phyloP scores from a whole-genome alignment of 1,139 yeast species.

The Debaryomyces robertsiae region DNA sequence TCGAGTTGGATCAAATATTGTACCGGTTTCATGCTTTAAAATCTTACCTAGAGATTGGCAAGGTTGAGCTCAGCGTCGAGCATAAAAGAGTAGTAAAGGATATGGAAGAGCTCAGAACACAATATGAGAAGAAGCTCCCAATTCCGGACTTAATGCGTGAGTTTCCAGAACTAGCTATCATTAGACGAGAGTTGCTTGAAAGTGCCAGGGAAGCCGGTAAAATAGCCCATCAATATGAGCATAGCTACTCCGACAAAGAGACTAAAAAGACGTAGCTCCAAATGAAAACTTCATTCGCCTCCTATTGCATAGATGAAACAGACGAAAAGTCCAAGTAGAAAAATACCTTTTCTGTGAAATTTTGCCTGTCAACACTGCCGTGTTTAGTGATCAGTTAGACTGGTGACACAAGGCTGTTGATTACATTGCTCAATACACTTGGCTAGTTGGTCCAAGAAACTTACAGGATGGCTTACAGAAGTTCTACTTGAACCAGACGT shows the following conservation, averaged over 20 bases:
- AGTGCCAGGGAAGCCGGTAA: constrained; percentile 37
- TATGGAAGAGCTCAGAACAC: constrained; percentile 16
- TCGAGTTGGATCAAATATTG: constrained; percentile 26
- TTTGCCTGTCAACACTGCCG: too few species aligned
- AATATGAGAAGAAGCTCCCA: constrained; percentile 27
- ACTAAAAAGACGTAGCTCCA: background rate
- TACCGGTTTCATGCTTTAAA: constrained; percentile 26
- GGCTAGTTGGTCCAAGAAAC: too few species aligned
- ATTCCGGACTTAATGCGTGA: constrained; percentile 23
- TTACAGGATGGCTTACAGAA: too few species aligned
- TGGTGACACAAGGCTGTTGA: too few species aligned
- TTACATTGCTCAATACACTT: too few species aligned
- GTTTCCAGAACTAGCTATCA: constrained; percentile 27
- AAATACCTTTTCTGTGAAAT: too few species aligned
- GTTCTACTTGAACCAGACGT: too few species aligned
- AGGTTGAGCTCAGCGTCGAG: constrained; percentile 10
- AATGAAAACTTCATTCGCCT: too few species aligned
- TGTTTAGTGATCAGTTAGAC: too few species aligned
- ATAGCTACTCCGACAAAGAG: background rate
- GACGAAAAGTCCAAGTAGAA: too few species aligned
- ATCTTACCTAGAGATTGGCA: constrained; percentile 18
- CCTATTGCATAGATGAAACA: too few species aligned
- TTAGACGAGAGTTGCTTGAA: constrained; percentile 32
- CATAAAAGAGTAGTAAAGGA: constrained; percentile 13
- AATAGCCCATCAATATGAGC: constrained; percentile 17